Evolutionary conservation across 768 basidiomycete genomes (phyloP).

Genomic region (Suillus brevipes): DNA sequence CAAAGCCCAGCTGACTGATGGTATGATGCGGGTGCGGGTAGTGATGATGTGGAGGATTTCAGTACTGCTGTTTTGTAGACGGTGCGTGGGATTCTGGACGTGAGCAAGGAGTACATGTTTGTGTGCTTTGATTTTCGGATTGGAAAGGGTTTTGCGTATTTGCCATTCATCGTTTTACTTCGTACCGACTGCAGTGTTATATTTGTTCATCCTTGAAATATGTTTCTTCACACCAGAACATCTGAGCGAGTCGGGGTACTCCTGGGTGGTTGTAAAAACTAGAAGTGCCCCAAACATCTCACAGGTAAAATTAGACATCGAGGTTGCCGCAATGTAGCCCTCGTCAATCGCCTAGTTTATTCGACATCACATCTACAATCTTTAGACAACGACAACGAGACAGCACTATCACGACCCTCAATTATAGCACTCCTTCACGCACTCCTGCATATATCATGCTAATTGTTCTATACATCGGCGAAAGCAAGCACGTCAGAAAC

Average conservation of each 20-base stretch:
- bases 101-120: slow-evolving; percentile 34
- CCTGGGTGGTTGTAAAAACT: not conserved
- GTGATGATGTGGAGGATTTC: slow-evolving; percentile 47
- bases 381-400: no score
- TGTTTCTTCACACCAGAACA: not conserved
- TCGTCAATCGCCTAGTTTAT: not conserved
- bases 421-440: no score
- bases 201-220: not conserved
- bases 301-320: not conserved
- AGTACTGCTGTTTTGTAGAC: slow-evolving; percentile 49
- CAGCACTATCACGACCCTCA: no score
- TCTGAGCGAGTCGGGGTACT: not conserved
- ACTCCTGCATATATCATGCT: no score
- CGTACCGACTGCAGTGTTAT: not conserved
- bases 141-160: not conserved
- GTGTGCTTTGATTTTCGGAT: not conserved
- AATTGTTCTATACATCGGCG: no score
- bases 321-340: not conserved
- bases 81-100: slow-evolving; percentile 41
- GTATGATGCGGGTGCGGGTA: slow-evolving; percentile 37
- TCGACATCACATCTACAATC: not conserved
- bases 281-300: not conserved
- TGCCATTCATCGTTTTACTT: not conserved
- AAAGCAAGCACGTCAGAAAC: no score
- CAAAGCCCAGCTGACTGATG: not conserved